Conservation (phyloP, 768 basidiomycete genomes). For the Aureoboletus auriporus region DNA sequence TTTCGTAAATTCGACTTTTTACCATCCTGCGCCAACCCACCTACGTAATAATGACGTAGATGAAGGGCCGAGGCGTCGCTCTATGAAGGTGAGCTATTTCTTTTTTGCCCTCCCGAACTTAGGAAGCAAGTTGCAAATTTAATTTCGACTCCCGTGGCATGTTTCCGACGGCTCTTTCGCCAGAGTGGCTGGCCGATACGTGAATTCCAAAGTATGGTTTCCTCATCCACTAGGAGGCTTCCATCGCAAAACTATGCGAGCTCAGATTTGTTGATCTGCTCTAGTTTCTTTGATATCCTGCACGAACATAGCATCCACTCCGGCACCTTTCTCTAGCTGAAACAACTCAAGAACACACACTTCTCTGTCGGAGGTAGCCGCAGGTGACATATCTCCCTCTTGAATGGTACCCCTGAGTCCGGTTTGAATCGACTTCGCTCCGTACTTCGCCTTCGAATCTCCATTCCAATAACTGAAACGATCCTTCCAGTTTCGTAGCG, state of each 20-base stretch:
- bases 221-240: constrained; percentile 24
- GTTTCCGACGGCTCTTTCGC: constrained; percentile 44
- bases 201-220: constrained; percentile 20
- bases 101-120: neutral
- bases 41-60: neutral
- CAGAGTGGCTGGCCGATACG: constrained; percentile 46
- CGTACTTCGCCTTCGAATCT: constrained; percentile 32
- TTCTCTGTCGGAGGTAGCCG: constrained; percentile 17
- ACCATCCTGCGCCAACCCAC: neutral
- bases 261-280: constrained; percentile 34
- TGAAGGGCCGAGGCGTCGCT: neutral
- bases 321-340: constrained; percentile 41
- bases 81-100: neutral
- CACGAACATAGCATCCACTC: constrained; percentile 49
- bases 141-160: constrained; percentile 40
- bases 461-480: constrained; percentile 35
- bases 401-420: neutral
- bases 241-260: constrained; percentile 19
- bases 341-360: constrained; percentile 33
- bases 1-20: neutral
- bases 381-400: neutral
- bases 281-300: constrained; percentile 52
- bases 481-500: constrained; percentile 35
- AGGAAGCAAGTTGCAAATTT: neutral
- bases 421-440: constrained; percentile 4